phyloP scores from a whole-genome alignment of 2,329 filamentous ascomycete genomes.

The Aphanoascus verrucosus region DNA sequence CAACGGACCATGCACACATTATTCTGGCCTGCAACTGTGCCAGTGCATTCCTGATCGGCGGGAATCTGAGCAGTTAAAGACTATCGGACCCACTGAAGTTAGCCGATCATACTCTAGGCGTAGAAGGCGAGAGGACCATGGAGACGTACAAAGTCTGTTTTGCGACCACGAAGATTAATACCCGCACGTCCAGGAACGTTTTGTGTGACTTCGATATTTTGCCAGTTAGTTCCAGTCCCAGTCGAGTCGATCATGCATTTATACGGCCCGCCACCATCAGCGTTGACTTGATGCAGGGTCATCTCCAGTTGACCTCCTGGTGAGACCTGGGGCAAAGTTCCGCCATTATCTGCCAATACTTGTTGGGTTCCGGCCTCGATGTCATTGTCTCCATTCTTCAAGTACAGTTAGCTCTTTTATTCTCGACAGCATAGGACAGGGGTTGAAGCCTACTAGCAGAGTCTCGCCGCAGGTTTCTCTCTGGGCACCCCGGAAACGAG shows the following conservation, averaged over 20 bases:
- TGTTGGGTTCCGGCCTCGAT: constrained; percentile 46
- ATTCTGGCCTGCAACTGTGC: constrained; percentile 47
- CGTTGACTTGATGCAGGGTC: constrained; percentile 58
- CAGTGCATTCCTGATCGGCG: constrained; percentile 47
- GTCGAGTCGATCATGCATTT: constrained; percentile 54
- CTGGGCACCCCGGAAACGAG: constrained; percentile 48
- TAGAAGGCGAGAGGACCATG: no score
- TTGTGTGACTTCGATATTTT: constrained; percentile 44
- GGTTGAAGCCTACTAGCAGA: constrained; percentile 25
- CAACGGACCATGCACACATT: constrained; percentile 55
- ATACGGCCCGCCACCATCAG: constrained; percentile 56
- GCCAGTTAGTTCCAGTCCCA: constrained; percentile 46
- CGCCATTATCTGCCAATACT: constrained; percentile 49
- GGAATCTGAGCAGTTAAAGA: constrained; percentile 51
- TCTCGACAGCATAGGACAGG: not conserved
- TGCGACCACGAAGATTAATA: constrained; percentile 9
- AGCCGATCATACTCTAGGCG: not conserved
- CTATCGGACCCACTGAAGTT: constrained; percentile 19
- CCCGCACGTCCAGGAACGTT: constrained; percentile 33
- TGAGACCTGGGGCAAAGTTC: constrained; percentile 48
- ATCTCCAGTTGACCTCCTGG: constrained; percentile 49
- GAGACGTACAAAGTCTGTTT: constrained; percentile 8
- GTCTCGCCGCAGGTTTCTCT: constrained; percentile 50
- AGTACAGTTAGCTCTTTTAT: not conserved
- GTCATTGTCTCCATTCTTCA: constrained; percentile 44